These are phyloP conservation scores for Zymoseptoria tritici DNA, from an alignment of 2,329 filamentous ascomycete genomes.

Conservation along the genomic window DNA sequence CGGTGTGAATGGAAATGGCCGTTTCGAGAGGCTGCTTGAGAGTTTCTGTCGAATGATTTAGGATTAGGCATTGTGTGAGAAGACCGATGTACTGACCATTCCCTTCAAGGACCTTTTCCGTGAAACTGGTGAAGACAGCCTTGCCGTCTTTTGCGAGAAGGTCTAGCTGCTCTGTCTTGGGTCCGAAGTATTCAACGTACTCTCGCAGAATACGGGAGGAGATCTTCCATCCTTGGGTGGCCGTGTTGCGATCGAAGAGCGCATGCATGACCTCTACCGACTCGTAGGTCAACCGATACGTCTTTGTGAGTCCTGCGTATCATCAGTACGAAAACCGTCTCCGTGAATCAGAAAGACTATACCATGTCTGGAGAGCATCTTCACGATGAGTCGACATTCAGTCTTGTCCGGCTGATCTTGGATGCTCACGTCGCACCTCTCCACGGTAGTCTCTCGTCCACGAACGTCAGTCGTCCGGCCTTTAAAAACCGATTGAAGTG, in stretches of 20 bases:
- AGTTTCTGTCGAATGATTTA: conserved; percentile 47
- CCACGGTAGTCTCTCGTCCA: conserved; percentile 62
- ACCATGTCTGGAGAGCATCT: conserved; percentile 68
- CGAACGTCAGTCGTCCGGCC: conserved; percentile 55
- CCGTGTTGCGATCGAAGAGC: conserved; percentile 60
- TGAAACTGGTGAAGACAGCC: conserved; percentile 73
- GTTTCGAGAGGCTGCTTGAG: conserved; percentile 75
- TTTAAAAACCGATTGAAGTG: conserved; percentile 66
- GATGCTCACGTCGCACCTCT: conserved; percentile 65
- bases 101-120: conserved; percentile 66
- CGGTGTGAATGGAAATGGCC: conserved; percentile 66
- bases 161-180: conserved; percentile 72
- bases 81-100: conserved; percentile 41
- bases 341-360: conserved; percentile 4
- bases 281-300: conserved; percentile 70
- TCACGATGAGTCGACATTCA: conserved; percentile 66
- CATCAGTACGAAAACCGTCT: conserved; percentile 12
- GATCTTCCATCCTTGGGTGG: conserved; percentile 65
- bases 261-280: conserved; percentile 66
- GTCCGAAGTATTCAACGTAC: conserved; percentile 72
- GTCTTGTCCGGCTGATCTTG: conserved; percentile 61
- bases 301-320: conserved; percentile 60
- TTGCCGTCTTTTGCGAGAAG: conserved; percentile 63
- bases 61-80: not conserved
- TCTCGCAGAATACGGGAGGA: conserved; percentile 64